Evolutionary conservation across 805 yeast species (phyloP).

Genomic region (Candida tibetensis): DNA sequence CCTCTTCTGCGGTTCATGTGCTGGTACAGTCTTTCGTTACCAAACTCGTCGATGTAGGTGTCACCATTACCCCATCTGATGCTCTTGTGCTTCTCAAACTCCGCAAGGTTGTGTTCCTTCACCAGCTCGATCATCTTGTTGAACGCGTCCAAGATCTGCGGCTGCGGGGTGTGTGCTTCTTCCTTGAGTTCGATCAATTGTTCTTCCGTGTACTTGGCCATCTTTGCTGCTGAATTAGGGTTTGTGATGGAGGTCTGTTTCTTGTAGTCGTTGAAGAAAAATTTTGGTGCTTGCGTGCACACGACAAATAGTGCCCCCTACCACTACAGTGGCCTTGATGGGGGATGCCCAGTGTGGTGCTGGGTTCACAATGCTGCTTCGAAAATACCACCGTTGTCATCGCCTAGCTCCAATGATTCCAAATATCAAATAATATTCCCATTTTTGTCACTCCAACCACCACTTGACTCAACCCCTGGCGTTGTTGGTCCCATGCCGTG

Average conservation of each 20-base stretch:
- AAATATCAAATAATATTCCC: no score
- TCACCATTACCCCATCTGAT: slow-evolving; percentile 39
- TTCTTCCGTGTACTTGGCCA: slow-evolving; percentile 68
- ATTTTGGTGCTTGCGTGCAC: not conserved
- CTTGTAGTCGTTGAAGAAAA: not conserved
- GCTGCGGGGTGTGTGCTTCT: slow-evolving; percentile 57
- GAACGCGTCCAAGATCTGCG: slow-evolving; percentile 63
- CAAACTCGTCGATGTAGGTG: slow-evolving; percentile 44
- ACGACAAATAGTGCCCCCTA: no score
- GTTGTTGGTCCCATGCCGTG: no score
- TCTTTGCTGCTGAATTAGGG: slow-evolving; percentile 22
- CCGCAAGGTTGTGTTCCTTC: slow-evolving; percentile 43
- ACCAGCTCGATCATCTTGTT: slow-evolving; percentile 65
- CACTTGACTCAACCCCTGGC: no score
- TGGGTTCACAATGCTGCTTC: no score
- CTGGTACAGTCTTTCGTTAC: slow-evolving; percentile 43
- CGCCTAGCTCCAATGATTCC: no score
- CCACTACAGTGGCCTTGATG: no score
- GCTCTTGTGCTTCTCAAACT: slow-evolving; percentile 23
- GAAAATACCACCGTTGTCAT: no score
- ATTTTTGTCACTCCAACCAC: no score
- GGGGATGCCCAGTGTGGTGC: no score
- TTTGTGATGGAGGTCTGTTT: not conserved
- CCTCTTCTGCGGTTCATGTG: slow-evolving; percentile 61
- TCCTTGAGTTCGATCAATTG: slow-evolving; percentile 59